These are phyloP conservation scores for Dictyostelium discoideum DNA, from an alignment of 78 protist species.

Conservation along the genomic window DNA sequence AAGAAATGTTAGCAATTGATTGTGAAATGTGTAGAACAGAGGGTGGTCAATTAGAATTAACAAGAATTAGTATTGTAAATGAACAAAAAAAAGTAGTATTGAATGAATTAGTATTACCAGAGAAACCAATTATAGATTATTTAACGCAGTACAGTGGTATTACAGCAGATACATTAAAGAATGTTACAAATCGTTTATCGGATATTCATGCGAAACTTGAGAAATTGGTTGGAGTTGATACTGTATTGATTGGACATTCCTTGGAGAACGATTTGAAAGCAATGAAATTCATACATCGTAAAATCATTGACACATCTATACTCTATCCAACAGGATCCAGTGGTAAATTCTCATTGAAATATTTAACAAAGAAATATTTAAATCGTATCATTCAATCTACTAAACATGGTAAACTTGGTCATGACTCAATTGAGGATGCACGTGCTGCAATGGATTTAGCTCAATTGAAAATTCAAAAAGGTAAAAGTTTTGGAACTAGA, in stretches of 20 bases:
- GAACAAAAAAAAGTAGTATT: slow-evolving; percentile 28
- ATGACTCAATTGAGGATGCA: slow-evolving; percentile 75
- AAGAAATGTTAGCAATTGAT: slow-evolving; percentile 83
- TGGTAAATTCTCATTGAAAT: slow-evolving; percentile 52
- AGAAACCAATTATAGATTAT: slow-evolving; percentile 83
- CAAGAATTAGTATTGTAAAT: slow-evolving; percentile 91
- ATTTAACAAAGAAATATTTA: slow-evolving; percentile 59
- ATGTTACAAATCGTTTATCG: slow-evolving; percentile 56
- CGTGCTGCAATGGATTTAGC: slow-evolving; percentile 68
- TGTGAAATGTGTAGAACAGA: slow-evolving; percentile 91
- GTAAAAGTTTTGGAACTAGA: slow-evolving; percentile 59
- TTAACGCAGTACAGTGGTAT: slow-evolving; percentile 91
- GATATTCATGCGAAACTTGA: slow-evolving; percentile 77
- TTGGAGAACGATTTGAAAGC: slow-evolving; percentile 93
- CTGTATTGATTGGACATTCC: slow-evolving; percentile 92
- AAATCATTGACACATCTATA: slow-evolving; percentile 89
- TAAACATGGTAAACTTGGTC: slow-evolving; percentile 7
- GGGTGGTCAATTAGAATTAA: slow-evolving; percentile 81
- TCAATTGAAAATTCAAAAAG: slow-evolving; percentile 62
- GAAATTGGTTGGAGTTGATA: slow-evolving; percentile 23
- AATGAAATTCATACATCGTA: slow-evolving; percentile 73
- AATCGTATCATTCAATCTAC: slow-evolving; percentile 44
- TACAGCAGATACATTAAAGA: slow-evolving; percentile 62
- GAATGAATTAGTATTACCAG: slow-evolving; percentile 87
- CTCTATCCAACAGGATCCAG: slow-evolving; percentile 72